Percentiles rank a stretch among this genome's conserved stretches.
These are phyloP conservation scores for Tolypocladium tropicale DNA, from an alignment of 2,329 filamentous ascomycete genomes.

Conservation along the genomic window DNA sequence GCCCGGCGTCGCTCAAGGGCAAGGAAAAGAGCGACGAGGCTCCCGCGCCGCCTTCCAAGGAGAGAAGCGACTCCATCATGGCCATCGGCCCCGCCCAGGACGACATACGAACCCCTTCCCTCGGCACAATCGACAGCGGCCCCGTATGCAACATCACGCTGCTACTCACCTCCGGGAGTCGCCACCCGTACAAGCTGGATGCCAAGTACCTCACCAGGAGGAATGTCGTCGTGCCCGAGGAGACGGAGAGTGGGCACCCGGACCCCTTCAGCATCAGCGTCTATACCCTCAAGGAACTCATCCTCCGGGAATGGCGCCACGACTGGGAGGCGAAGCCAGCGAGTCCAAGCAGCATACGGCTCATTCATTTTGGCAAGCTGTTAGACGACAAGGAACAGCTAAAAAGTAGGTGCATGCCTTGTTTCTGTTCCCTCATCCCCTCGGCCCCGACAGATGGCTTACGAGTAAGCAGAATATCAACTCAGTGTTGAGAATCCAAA, in stretches of 20 bases:
- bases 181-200: constrained; percentile 85
- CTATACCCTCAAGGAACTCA: constrained; percentile 89
- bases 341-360: constrained; percentile 77
- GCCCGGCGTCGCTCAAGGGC: constrained; percentile 15
- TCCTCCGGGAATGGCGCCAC: constrained; percentile 83
- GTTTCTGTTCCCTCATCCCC: not conserved
- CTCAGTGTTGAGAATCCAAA: constrained; percentile 68
- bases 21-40: constrained; percentile 21
- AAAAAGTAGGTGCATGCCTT: constrained; percentile 55
- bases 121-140: constrained; percentile 17
- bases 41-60: constrained; percentile 17
- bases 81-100: constrained; percentile 34
- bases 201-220: constrained; percentile 75
- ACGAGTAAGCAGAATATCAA: constrained; percentile 53
- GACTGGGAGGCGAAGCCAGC: constrained; percentile 85
- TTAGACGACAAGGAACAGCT: constrained; percentile 80
- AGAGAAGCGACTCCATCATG: constrained; percentile 23
- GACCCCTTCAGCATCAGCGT: constrained; percentile 88
- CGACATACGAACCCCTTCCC: constrained; percentile 26
- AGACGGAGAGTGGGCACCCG: constrained; percentile 45
- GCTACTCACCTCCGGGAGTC: constrained; percentile 67
- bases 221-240: constrained; percentile 63
- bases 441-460: not conserved
- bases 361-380: constrained; percentile 87
- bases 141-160: constrained; percentile 66